phyloP scores from a whole-genome alignment of 352 stramenopile species.

The Pythium rishiriense region DNA sequence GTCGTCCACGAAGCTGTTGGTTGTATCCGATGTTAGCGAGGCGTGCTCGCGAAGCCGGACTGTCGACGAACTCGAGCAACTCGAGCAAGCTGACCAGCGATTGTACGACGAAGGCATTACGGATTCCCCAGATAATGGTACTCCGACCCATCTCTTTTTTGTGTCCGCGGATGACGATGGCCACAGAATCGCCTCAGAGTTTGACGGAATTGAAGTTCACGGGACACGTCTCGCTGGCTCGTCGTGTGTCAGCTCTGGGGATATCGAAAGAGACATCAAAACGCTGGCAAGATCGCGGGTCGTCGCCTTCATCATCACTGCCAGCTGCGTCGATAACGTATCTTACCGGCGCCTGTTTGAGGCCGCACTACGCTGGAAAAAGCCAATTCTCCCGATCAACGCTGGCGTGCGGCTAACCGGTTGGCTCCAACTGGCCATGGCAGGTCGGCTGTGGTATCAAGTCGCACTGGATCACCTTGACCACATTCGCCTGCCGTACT shows the following conservation, averaged over 20 bases:
- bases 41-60: conserved; percentile 1
- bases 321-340: conserved; percentile 18
- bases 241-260: conserved; percentile 18
- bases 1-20: background rate
- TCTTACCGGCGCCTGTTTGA: conserved; percentile 42
- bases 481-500: conserved; percentile 40
- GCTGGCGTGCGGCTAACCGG: conserved; percentile 30
- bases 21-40: conserved; percentile 1
- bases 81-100: background rate
- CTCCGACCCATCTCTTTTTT: conserved; percentile 15
- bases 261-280: conserved; percentile 26
- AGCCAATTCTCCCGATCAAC: conserved; percentile 47
- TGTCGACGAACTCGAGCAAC: background rate
- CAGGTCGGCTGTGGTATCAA: conserved; percentile 59
- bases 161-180: conserved; percentile 17
- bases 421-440: conserved; percentile 50
- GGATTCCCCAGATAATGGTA: background rate
- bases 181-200: conserved; percentile 4
- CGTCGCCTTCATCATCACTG: conserved; percentile 44
- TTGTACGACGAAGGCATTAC: conserved; percentile 1
- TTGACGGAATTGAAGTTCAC: conserved; percentile 17
- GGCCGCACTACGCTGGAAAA: conserved; percentile 34
- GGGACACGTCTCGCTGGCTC: conserved; percentile 10
- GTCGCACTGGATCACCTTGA: conserved; percentile 37
- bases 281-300: conserved; percentile 28